Percentiles rank a stretch among this genome's conserved stretches.
Conservation (phyloP, 2,329 filamentous ascomycete genomes). For the Pestalotiopsis sp. region DNA sequence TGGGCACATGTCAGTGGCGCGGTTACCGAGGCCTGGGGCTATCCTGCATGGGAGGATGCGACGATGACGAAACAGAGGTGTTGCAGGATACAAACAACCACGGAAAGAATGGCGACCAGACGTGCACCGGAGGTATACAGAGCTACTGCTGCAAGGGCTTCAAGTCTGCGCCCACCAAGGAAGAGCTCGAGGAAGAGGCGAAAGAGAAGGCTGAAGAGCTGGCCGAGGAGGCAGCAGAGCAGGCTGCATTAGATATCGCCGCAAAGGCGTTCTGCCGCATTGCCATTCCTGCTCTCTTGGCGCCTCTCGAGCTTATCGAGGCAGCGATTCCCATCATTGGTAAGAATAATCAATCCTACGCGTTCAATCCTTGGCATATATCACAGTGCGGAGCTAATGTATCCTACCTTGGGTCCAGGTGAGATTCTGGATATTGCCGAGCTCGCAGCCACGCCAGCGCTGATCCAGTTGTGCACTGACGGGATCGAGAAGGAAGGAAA, state of each 20-base stretch:
- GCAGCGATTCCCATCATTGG: conserved; percentile 24
- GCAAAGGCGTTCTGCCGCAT: conserved; percentile 36
- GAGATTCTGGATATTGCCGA: conserved; percentile 11
- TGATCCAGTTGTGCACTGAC: conserved; percentile 31
- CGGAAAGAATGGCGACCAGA: conserved; percentile 28
- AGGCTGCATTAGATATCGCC: conserved; percentile 32
- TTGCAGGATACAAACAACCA: conserved; percentile 29
- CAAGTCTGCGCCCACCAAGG: conserved; percentile 22
- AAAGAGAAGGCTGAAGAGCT: conserved; percentile 24
- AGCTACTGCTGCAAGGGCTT: conserved; percentile 33
- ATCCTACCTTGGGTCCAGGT: conserved; percentile 19
- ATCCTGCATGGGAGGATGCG: conserved; percentile 29
- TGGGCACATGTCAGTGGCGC: conserved; percentile 31
- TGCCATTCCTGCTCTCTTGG: conserved; percentile 29
- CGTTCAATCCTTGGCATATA: neutral
- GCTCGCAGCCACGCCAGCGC: conserved; percentile 20
- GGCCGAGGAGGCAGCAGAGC: conserved; percentile 25
- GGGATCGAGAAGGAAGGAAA: conserved; percentile 35
- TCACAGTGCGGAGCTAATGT: conserved; percentile 13
- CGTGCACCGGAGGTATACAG: conserved; percentile 30
- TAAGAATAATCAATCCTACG: neutral
- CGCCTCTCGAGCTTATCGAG: conserved; percentile 22
- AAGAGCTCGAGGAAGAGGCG: conserved; percentile 21
- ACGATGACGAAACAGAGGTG: conserved; percentile 29
- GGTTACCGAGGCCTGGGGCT: conserved; percentile 29